Base-by-base conservation (phyloP, 164 flowering plant species). In the Nymphaea colorata region DNA sequence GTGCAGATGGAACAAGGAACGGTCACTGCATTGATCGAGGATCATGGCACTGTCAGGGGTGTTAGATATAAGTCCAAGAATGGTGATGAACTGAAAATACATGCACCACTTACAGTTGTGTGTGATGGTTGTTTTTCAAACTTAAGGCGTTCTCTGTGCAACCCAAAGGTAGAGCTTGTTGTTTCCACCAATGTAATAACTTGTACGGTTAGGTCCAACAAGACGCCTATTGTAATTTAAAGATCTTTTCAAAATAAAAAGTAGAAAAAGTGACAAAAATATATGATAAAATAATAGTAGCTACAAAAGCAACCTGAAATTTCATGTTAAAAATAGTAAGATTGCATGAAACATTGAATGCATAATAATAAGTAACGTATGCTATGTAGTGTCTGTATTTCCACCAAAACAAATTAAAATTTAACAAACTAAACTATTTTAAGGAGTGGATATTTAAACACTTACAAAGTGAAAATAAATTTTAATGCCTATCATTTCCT, bases 91-190 rank as follows among this genome's bases (percentile, higher is more conserved):
- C 43, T 79, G 55, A 76, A 72, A 62, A 84, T 93, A 44, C 80
- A 77, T 78, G 96, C 96, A 60, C 93, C 98, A 70, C 79, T 93
- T 43, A 93, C 98, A 14, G 77, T 93, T 70, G 94, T 93, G 12
- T 93, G 98, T 68, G 98, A 93, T 81, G 98, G 96, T 45, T 93
- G 98, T 69, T 90, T 88, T 75, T 93, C 98, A 71, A 93, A 93
- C 74, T 76, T 93, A 79, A 86, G 96, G 14, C 93, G 91, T 66
- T 80, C 93, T 67, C 93, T 90, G 66, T 90, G 96, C 78, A 74
- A 62, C 5, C 89, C 96, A 14, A 84, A 84, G 96, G 98, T 93
- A 61, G 70, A 73, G 42, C 5, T 71, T 62, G 57, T 43, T 17
- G 43, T 53, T 69, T 4, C 57, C 14, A 51, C 57, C 36, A 25